These are phyloP conservation scores for Aspergillus awamori DNA, from an alignment of 2,329 filamentous ascomycete species.

Conservation along the genomic window DNA sequence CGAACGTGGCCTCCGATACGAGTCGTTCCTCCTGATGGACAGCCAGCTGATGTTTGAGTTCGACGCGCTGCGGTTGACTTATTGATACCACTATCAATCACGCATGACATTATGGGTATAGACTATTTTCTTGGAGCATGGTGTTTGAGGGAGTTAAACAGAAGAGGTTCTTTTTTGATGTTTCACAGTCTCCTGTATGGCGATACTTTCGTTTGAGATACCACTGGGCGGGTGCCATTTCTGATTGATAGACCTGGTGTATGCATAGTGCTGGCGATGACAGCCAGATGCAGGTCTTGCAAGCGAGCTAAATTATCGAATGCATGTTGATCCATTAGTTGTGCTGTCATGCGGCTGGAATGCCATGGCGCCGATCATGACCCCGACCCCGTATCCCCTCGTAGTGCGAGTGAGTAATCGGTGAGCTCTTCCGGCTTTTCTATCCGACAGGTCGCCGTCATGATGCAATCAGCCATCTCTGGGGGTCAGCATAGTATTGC, in stretches of 20 bases:
- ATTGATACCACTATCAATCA: not conserved
- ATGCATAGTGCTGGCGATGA: not conserved
- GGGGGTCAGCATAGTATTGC: not conserved
- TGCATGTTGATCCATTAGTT: not conserved
- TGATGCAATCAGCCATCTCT: not conserved
- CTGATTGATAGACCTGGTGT: not conserved
- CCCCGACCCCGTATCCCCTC: not conserved
- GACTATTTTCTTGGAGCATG: not conserved
- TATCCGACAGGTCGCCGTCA: not conserved
- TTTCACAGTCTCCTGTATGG: not conserved
- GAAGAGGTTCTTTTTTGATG: not conserved
- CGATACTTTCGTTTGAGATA: constrained; percentile 1
- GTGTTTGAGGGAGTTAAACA: not conserved
- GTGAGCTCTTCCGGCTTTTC: not conserved
- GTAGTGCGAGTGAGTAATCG: not conserved
- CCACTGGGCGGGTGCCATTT: not conserved
- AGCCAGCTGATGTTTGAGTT: constrained; percentile 30
- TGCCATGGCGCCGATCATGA: not conserved
- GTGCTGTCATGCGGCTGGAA: not conserved
- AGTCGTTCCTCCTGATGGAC: constrained; percentile 34
- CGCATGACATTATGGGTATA: not conserved
- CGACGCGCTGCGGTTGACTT: not conserved
- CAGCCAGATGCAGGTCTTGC: not conserved
- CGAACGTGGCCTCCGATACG: constrained; percentile 30
- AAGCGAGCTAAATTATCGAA: not conserved